Percentiles rank a stretch among this genome's conserved stretches.
These are phyloP conservation scores for Hypericum perforatum DNA, from an alignment of 345 rosid species.

Conservation along the genomic window DNA sequence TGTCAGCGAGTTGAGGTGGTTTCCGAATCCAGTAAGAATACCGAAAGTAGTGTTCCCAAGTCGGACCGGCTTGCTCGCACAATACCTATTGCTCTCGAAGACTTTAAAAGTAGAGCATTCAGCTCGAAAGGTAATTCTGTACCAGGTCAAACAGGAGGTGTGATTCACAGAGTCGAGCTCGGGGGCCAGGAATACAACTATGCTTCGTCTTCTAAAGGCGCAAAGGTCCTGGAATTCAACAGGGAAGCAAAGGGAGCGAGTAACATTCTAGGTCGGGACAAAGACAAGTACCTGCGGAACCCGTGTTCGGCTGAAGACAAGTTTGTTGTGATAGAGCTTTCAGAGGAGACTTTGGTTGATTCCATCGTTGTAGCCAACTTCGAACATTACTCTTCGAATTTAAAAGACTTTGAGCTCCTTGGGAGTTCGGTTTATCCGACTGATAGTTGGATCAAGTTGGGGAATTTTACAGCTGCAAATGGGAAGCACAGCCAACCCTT, in stretches of 20 bases:
- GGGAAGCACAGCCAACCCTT: neutral
- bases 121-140: neutral
- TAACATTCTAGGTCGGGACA: neutral
- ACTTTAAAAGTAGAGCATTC: neutral
- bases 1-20: too few relatives aligned
- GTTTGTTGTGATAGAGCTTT: neutral
- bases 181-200: neutral
- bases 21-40: too few relatives aligned
- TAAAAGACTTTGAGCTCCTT: neutral
- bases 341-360: neutral
- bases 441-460: neutral
- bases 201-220: neutral
- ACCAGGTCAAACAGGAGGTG: neutral
- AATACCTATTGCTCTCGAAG: neutral
- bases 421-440: neutral
- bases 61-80: neutral
- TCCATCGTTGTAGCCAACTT: neutral
- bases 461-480: neutral
- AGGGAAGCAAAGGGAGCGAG: neutral
- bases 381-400: neutral
- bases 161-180: neutral
- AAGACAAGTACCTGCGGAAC: neutral
- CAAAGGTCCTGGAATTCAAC: neutral
- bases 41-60: neutral
- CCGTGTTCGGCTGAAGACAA: neutral